A percentile compares a stretch with the other conserved stretches of the same genome.
phyloP scores from a whole-genome alignment of 1,284 basidiomycete genomes.

The Apiotrichum domesticum region DNA sequence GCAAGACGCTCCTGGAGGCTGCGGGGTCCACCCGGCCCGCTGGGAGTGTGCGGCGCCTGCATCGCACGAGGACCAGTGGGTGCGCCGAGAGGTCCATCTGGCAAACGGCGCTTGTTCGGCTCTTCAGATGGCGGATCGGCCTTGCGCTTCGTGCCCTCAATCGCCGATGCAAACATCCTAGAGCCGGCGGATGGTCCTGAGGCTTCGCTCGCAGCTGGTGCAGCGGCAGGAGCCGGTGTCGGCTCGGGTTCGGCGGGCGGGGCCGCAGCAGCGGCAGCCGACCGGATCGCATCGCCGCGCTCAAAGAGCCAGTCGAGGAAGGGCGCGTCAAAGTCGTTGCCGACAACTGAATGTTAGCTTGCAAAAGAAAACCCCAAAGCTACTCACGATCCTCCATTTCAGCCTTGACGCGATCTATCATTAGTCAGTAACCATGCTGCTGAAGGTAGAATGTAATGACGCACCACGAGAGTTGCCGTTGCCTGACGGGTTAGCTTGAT shows the following conservation, averaged over 20 bases:
- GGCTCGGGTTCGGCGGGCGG: slow-evolving; percentile 1
- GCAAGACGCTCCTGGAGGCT: slow-evolving; percentile 18
- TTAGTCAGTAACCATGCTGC: slow-evolving; percentile 6
- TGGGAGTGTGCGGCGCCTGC: background rate
- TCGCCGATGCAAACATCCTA: slow-evolving; percentile 16
- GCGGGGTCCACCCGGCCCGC: slow-evolving; percentile 5
- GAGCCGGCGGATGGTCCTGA: slow-evolving; percentile 3
- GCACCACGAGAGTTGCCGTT: slow-evolving; percentile 36
- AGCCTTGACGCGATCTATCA: slow-evolving; percentile 31
- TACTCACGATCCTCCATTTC: slow-evolving; percentile 41
- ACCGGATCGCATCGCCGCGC: slow-evolving; percentile 11
- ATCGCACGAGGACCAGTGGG: slow-evolving; percentile 18
- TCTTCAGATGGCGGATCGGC: slow-evolving; percentile 6
- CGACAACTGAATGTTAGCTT: slow-evolving; percentile 21
- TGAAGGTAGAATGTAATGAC: slow-evolving; percentile 2
- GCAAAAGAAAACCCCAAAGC: background rate
- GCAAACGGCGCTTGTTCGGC: slow-evolving; percentile 15
- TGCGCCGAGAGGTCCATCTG: slow-evolving; percentile 15
- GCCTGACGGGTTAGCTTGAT: slow-evolving; percentile 16
- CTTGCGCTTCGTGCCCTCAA: slow-evolving; percentile 24
- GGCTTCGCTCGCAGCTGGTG: slow-evolving; percentile 5
- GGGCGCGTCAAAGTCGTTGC: slow-evolving; percentile 29
- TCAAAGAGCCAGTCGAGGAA: slow-evolving; percentile 43
- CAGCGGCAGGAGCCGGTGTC: slow-evolving; percentile 6
- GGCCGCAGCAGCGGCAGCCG: background rate